Evolutionary conservation across 164 flowering plant genomes (phyloP), one percentile per base, ranked within the genome.

Genomic region (Houttuynia cordata): DNA sequence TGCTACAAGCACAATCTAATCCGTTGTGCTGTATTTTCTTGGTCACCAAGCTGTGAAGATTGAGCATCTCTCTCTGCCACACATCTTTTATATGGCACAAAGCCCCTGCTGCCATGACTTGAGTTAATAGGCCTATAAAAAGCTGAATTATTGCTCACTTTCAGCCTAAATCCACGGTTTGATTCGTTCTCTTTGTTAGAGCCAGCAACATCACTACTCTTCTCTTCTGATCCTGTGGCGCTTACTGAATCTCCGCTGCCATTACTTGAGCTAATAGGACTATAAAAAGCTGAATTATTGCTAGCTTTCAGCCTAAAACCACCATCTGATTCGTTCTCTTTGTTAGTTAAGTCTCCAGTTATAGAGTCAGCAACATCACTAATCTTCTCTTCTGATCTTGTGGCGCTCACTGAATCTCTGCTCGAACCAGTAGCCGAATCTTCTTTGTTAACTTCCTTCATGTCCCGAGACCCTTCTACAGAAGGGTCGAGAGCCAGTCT

Each of bases 51-150:
- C 51, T 60, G 57, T 12, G 74, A 65, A 25, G 74, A 62, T 17
- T 58, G 64, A n/a, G 56, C 45, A n/a, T 72, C 79, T 59, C 71
- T 70, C 59, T 73, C 82, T 6, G 78, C 74, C 21, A 75, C 30
- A 64, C 79, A 74, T 73, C 83, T 83, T 62, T 80, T 85, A 57
- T 85, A 85, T 1, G 91, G 49, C 49, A 45, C 17, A 10, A 45
- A 45, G 13, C 64, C 68, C 49, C 49, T 45, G 49, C 17, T 45
- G 49, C 17, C 49, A 45, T 45, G 8, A 12, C 17, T 45, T 7
- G 49, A 45, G 49, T 14, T 45, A 17, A 12, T 45, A 10, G 49
- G 10, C 49, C 17, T 45, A 45, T 3, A 45, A 10, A 45, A 45
- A 17, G 49, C 49, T 12, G 7, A 45, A 20, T 17, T 45, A 7